Percentiles rank a stretch among this genome's conserved stretches.
These are phyloP conservation scores for Metschnikowia koreensis DNA, from an alignment of 805 yeast species.

Conservation along the genomic window DNA sequence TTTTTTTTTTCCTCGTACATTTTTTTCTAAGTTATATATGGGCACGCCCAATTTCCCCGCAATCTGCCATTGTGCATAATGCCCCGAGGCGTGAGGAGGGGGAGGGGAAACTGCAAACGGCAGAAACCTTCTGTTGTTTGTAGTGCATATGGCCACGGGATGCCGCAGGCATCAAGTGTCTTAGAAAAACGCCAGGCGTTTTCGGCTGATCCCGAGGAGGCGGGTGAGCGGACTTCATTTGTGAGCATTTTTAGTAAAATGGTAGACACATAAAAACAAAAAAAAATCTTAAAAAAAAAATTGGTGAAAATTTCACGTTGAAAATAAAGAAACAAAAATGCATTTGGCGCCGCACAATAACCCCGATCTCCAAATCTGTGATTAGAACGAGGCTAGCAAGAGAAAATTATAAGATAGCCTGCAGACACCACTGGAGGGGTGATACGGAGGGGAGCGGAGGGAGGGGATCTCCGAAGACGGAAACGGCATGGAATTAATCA, in stretches of 20 bases:
- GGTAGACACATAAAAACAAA: no score
- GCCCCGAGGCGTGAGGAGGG: conserved; percentile 6
- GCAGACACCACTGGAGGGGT: neutral
- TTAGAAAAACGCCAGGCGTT: neutral
- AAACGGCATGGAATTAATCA: neutral
- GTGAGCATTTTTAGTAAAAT: no score
- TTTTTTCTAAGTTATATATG: neutral
- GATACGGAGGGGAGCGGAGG: neutral
- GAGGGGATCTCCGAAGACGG: neutral
- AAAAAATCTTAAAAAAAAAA: no score
- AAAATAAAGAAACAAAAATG: no score
- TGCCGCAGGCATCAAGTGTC: neutral
- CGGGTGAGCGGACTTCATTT: neutral
- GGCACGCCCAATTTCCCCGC: conserved; percentile 6
- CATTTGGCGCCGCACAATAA: no score
- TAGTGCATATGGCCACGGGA: neutral
- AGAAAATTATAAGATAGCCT: neutral
- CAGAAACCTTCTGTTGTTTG: neutral
- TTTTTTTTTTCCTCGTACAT: no score
- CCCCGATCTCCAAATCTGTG: no score
- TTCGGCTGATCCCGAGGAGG: neutral
- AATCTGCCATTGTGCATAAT: conserved; percentile 2
- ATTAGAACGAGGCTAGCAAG: neutral
- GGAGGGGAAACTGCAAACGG: conserved; percentile 8
- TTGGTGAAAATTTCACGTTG: no score